Evolutionary conservation across 116 monocot genomes (phyloP), one percentile per base, ranked within the genome.

Genomic region (Dioscorea cayenensis): DNA sequence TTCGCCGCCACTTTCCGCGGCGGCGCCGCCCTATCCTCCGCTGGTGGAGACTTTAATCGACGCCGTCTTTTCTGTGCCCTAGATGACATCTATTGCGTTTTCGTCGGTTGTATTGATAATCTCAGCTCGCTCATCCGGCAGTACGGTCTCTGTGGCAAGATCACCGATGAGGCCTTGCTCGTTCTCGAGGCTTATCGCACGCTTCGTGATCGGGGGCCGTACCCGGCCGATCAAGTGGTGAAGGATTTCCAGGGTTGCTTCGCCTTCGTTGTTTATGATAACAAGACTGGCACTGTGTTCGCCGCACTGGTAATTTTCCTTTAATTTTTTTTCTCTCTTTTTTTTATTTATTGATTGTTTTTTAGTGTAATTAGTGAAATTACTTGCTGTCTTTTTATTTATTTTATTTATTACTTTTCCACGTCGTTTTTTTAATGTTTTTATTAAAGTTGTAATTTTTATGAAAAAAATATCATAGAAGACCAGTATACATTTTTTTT

Each of bases 161-260:
- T 73, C 18, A 81, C 87, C 27, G 80, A 93, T 72, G 93, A 89
- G 67, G 89, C 93, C 25, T 18, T 87, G 29, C 78, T 93, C 16
- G 78, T 86, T 2, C 86, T 87, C 64, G 89, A 93, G 72, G 93
- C 93, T 23, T 93, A 93, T 72, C 77, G 89, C 20, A 89, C 89
- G 2, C 85, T 93, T 14, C 86, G 93, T 29, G 93, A 93, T 75
- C 86, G 93, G 18, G 84, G 89, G 48, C 93, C 93, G 7, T 89
- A 89, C 77, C 93, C 93, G 9, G 93, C 94, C 64, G 94, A 90
- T 75, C 89, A 90, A 72, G 94, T 90, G 38, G 68, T 94, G 63
- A 94, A 85, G 71, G 90, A 87, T 59, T 75, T 94, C 25, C 43
- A 35, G 36, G 94, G 94, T 35, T 63, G 79, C 59, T 94, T 90